Percentiles rank a stretch among this genome's conserved stretches.
Evolutionary conservation across 306 rosid species (phyloP).

Genomic region (Prosopis cineraria): DNA sequence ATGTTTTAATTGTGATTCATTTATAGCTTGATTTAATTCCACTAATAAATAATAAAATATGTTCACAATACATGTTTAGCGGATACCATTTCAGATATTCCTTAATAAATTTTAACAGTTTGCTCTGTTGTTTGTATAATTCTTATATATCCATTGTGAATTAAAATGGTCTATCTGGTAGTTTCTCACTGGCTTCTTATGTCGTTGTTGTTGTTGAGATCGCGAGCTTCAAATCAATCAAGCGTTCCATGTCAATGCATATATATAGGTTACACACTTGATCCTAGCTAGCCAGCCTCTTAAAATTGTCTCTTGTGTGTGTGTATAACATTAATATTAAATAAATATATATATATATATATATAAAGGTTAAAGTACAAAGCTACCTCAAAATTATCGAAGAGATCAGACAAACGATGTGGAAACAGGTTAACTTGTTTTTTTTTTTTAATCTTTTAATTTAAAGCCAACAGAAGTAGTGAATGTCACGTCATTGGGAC

Average conservation of each 20-base stretch:
- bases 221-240: neutral
- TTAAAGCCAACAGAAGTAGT: no score
- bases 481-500: no score
- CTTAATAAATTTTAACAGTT: neutral
- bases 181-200: neutral
- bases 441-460: no score
- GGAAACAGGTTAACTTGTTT: no score
- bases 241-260: neutral
- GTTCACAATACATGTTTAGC: neutral
- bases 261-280: neutral
- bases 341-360: no score
- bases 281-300: neutral
- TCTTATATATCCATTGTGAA: neutral
- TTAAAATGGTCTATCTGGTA: neutral
- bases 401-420: no score
- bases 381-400: no score
- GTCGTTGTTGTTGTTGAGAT: neutral
- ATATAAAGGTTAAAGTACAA: no score
- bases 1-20: neutral
- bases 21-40: slow-evolving; percentile 26
- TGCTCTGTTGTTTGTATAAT: neutral
- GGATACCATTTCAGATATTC: neutral
- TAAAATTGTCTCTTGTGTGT: neutral
- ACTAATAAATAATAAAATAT: neutral
- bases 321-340: no score